Conservation (phyloP, 2,329 filamentous ascomycete species). For the Eutypa lata region DNA sequence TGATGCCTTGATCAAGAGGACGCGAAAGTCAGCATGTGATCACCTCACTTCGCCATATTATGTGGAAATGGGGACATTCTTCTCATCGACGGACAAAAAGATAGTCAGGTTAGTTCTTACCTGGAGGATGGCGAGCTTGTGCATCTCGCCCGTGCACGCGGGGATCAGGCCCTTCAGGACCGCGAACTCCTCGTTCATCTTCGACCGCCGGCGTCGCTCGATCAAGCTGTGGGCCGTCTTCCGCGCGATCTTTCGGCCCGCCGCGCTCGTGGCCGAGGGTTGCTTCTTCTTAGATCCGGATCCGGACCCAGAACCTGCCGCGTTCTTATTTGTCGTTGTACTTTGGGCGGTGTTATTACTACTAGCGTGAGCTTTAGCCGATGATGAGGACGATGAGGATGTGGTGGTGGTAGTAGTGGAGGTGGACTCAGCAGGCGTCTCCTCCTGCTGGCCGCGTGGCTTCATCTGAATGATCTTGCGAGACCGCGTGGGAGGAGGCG, state of each 20-base stretch:
- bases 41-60: too few relatives aligned
- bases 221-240: constrained; percentile 97
- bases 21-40: constrained; percentile 1
- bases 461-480: constrained; percentile 99
- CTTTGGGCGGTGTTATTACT: constrained; percentile 13
- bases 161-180: constrained; percentile 94
- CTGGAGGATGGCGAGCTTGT: constrained; percentile 93
- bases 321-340: constrained; percentile 10
- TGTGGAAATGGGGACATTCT: too few relatives aligned
- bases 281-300: constrained; percentile 67
- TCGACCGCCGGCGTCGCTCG: constrained; percentile 81
- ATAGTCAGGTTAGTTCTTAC: too few relatives aligned
- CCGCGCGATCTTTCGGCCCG: constrained; percentile 88
- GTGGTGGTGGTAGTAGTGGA: constrained; percentile 2
- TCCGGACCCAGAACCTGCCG: constrained; percentile 20
- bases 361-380: constrained; percentile 8
- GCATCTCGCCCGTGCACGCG: constrained; percentile 95
- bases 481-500: constrained; percentile 85
- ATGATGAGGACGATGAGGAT: constrained; percentile 6
- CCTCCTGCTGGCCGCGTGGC: constrained; percentile 49
- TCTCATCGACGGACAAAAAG: too few relatives aligned
- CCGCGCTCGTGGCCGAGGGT: constrained; percentile 71
- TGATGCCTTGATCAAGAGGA: constrained; percentile 62
- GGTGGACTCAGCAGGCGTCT: constrained; percentile 16
- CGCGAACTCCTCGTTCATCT: constrained; percentile 98